Evolutionary conservation across 768 basidiomycete species (phyloP), one percentile per base, ranked within the genome.

Genomic region (Podaxis sp.): DNA sequence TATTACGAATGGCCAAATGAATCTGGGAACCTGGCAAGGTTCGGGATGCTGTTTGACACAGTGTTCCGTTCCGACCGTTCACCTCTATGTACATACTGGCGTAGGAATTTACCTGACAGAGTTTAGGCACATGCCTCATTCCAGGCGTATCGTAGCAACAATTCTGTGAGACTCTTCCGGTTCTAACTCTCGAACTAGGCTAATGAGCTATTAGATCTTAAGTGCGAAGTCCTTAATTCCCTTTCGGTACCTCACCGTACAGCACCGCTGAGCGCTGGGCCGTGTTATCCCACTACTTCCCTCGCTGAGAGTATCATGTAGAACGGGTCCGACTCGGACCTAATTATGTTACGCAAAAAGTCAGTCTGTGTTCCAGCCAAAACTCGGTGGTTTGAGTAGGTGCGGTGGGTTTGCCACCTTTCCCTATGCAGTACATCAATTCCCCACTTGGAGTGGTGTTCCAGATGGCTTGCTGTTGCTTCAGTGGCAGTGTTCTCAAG

Each of bases 11-110:
- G 92, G 86, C 5, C 77, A 80, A 52, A 76, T 96, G 66, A 92
- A 89, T 65, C 77, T 97, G 55, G 95, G 95, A 11, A 95, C 92
- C 24, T 97, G 95, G 95, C 95, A 97, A 83, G 95, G 93, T 85
- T 74, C 69, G 24, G n/a, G 22, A 49, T 24, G 17, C 42, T 53
- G 1, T 53, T 56, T 13, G 17, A 39, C 36, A 24, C 19, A 26
- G 12, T 33, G 9, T 8, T 59, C 39, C 17, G n/a, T 61, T 62
- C 6, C 46, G 19, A 22, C 51, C 38, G 49, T 28, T 33, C 8
- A 57, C 30, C 40, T 24, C 56, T 11, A 22, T 51, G 36, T 33
- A 12, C 40, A 39, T 36, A 9, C 53, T 54, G 17, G 19, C 62
- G 12, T 38, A 84, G 92, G 95, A 0, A 93, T 95, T 59, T 96